A percentile compares a stretch with the other conserved stretches of the same genome.
Evolutionary conservation across 345 rosid genomes (phyloP).

Genomic region (Draba incana): DNA sequence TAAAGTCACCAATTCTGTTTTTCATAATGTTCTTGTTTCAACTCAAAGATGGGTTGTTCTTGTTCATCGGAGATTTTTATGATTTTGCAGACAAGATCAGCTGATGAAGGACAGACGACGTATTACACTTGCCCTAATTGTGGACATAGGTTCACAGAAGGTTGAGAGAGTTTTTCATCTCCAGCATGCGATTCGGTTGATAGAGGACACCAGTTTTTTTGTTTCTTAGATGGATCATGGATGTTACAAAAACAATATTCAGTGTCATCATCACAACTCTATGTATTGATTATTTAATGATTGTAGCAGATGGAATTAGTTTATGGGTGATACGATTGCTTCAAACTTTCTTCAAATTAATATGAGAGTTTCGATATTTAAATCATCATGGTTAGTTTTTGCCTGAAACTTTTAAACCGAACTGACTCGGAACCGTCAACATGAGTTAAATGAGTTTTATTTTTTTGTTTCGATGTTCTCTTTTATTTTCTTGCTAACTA

Average conservation of each 20-base stretch:
- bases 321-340: no score
- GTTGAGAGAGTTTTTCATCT: conserved; percentile 23
- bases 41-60: neutral
- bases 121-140: conserved; percentile 45
- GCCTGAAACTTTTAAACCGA: no score
- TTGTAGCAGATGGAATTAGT: no score
- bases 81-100: conserved; percentile 39
- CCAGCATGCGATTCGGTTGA: conserved; percentile 8
- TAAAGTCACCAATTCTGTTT: neutral
- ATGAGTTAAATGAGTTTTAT: no score
- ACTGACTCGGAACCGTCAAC: no score
- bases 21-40: conserved; percentile 1
- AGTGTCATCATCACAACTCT: conserved; percentile 11
- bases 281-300: neutral
- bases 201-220: conserved; percentile 14
- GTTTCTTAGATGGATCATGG: conserved; percentile 22
- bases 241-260: neutral
- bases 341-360: no score
- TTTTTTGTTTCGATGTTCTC: no score
- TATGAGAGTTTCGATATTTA: no score
- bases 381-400: no score
- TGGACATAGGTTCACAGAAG: conserved; percentile 43
- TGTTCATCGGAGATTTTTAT: conserved; percentile 7
- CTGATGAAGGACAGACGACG: conserved; percentile 43
- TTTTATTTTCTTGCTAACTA: no score